A percentile compares a stretch with the other conserved stretches of the same genome.
Conservation (phyloP, 805 yeast genomes). For the Kuraishia floccosa region DNA sequence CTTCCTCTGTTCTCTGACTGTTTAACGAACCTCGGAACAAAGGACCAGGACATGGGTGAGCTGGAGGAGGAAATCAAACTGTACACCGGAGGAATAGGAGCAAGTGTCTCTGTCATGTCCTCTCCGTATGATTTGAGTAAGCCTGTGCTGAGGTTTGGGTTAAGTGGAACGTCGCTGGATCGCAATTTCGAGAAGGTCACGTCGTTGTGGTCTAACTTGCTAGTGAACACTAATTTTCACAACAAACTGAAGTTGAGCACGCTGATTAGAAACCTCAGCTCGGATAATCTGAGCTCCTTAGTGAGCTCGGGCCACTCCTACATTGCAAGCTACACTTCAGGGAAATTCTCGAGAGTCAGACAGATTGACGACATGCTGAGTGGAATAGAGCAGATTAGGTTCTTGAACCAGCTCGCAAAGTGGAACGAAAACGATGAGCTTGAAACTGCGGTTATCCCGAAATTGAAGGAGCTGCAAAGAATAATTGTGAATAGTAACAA, state of each 20-base stretch:
- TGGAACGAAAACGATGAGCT: slow-evolving; percentile 38
- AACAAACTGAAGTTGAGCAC: slow-evolving; percentile 60
- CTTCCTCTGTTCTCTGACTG: slow-evolving; percentile 72
- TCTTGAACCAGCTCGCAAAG: slow-evolving; percentile 48
- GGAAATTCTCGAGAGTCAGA: slow-evolving; percentile 50
- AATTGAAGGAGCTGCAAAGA: slow-evolving; percentile 39
- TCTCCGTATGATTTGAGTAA: slow-evolving; percentile 36
- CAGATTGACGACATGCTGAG: slow-evolving; percentile 49
- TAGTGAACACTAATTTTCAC: slow-evolving; percentile 54
- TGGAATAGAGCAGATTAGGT: slow-evolving; percentile 73
- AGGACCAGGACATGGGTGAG: slow-evolving; percentile 54
- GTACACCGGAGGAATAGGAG: slow-evolving; percentile 74
- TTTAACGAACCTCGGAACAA: slow-evolving; percentile 81
- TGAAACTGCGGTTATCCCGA: slow-evolving; percentile 51
- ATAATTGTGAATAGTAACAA: slow-evolving; percentile 25
- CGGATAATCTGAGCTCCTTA: slow-evolving; percentile 67
- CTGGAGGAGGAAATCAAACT: slow-evolving; percentile 78
- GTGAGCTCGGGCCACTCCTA: slow-evolving; percentile 85
- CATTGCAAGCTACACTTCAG: slow-evolving; percentile 58
- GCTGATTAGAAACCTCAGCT: slow-evolving; percentile 60
- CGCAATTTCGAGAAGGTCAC: slow-evolving; percentile 49
- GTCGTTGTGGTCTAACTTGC: slow-evolving; percentile 57
- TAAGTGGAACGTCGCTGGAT: slow-evolving; percentile 63
- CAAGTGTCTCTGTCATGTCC: slow-evolving; percentile 45
- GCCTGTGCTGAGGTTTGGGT: slow-evolving; percentile 40